A percentile compares a stretch with the other conserved stretches of the same genome.
Conservation (phyloP, 768 basidiomycete genomes). For the Suillus subluteus region DNA sequence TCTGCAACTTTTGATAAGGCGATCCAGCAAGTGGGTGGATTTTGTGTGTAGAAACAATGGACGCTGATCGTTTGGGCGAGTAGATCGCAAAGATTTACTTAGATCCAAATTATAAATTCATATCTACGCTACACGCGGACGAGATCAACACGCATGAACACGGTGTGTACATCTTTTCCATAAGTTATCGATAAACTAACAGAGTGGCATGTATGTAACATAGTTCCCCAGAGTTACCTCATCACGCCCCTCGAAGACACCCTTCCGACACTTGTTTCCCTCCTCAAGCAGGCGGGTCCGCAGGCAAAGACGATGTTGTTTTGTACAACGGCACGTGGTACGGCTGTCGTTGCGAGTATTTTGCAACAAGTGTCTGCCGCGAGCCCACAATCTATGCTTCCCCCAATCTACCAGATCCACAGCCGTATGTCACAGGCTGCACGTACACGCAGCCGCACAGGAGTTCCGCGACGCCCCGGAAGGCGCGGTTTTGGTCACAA, state of each 20-base stretch:
- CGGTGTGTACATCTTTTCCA: conserved; percentile 36
- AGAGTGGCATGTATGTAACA: not conserved
- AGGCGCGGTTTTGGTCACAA: conserved; percentile 53
- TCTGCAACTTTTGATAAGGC: conserved; percentile 78
- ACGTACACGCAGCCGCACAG: conserved; percentile 52
- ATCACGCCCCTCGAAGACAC: conserved; percentile 45
- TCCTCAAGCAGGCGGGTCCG: conserved; percentile 40
- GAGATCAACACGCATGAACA: conserved; percentile 67
- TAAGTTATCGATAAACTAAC: not conserved
- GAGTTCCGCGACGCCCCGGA: conserved; percentile 45
- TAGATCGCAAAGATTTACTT: conserved; percentile 35
- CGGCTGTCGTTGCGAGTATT: conserved; percentile 43
- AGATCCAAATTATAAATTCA: conserved; percentile 41
- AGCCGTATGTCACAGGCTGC: conserved; percentile 54
- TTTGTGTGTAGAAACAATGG: not conserved
- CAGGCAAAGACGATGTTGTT: conserved; percentile 59
- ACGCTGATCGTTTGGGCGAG: not conserved
- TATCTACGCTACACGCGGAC: conserved; percentile 60
- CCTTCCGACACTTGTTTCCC: conserved; percentile 44
- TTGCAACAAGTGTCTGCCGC: conserved; percentile 22
- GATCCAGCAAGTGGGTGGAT: conserved; percentile 50
- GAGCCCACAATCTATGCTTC: conserved; percentile 31
- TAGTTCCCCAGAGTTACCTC: conserved; percentile 51
- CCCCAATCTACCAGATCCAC: conserved; percentile 57
- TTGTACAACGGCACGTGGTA: conserved; percentile 68